Evolutionary conservation across 23 red algal species (phyloP).

Genomic region (Gracilaria domingensis): DNA sequence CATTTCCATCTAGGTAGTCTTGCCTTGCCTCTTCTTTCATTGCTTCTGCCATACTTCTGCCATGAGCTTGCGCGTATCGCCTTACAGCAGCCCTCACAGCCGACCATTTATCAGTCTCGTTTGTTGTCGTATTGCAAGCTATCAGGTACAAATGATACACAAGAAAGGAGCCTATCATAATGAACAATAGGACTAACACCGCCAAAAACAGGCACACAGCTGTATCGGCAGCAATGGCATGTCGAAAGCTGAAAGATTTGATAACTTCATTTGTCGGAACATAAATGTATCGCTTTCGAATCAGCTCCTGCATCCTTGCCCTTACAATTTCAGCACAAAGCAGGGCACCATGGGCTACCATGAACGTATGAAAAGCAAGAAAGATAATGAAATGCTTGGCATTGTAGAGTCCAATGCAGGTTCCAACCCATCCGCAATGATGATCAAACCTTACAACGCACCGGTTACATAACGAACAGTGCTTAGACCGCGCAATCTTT

Average conservation of each 20-base stretch:
- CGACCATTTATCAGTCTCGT: constrained; percentile 53
- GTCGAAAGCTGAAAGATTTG: constrained; percentile 34
- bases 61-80: not conserved
- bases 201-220: constrained; percentile 31
- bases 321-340: constrained; percentile 55
- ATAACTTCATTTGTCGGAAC: constrained; percentile 26
- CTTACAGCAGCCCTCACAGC: not conserved
- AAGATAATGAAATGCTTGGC: constrained; percentile 76
- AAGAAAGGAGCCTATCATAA: constrained; percentile 44
- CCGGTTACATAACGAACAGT: constrained; percentile 55
- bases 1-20: not conserved
- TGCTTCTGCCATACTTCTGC: constrained; percentile 21
- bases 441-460: constrained; percentile 90
- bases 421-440: constrained; percentile 93
- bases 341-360: constrained; percentile 54
- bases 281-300: constrained; percentile 41
- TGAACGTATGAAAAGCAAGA: constrained; percentile 70
- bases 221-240: constrained; percentile 56
- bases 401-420: constrained; percentile 86
- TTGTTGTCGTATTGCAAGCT: constrained; percentile 64
- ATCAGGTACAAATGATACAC: constrained; percentile 58
- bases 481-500: constrained; percentile 75
- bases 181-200: constrained; percentile 31
- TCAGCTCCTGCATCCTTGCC: constrained; percentile 31
- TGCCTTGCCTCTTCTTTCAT: constrained; percentile 44